Percentiles rank a stretch among this genome's conserved stretches.
These are phyloP conservation scores for Epichloe scottii DNA, from an alignment of 2,329 filamentous ascomycete species.

Conservation along the genomic window DNA sequence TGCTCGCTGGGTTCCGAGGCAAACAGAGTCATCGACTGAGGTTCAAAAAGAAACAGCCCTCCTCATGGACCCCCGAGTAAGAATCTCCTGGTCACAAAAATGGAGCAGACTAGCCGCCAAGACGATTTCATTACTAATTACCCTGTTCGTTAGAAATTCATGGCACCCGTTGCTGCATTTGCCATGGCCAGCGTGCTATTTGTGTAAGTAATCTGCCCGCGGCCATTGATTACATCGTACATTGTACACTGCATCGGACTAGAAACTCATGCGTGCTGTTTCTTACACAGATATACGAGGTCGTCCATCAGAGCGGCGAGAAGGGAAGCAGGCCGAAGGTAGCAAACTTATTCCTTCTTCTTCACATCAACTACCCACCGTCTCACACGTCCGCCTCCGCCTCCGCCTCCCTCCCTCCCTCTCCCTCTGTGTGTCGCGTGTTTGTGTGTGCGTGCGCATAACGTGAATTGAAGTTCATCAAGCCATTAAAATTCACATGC, in stretches of 20 bases:
- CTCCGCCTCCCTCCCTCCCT: no score
- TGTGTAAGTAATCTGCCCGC: constrained; percentile 20
- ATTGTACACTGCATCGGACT: background rate
- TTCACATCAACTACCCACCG: background rate
- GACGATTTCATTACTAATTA: background rate
- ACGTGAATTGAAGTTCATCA: background rate
- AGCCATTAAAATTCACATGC: constrained; percentile 4
- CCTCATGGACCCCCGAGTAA: constrained; percentile 19
- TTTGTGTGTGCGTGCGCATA: background rate
- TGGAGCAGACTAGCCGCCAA: background rate
- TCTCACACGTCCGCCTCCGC: background rate
- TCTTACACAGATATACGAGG: constrained; percentile 23
- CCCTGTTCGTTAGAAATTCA: constrained; percentile 24
- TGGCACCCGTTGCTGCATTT: constrained; percentile 39
- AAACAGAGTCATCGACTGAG: no score
- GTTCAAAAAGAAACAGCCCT: background rate
- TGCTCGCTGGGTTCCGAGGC: no score
- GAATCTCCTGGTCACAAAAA: background rate
- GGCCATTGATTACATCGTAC: background rate
- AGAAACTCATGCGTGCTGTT: background rate
- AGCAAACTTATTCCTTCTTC: background rate
- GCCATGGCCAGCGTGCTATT: constrained; percentile 41
- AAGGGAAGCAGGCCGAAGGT: constrained; percentile 16
- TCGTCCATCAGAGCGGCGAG: constrained; percentile 28
- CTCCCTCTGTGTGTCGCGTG: no score